Conservation (phyloP, 495 filamentous ascomycete species). For the Achaetomiella virescens region DNA sequence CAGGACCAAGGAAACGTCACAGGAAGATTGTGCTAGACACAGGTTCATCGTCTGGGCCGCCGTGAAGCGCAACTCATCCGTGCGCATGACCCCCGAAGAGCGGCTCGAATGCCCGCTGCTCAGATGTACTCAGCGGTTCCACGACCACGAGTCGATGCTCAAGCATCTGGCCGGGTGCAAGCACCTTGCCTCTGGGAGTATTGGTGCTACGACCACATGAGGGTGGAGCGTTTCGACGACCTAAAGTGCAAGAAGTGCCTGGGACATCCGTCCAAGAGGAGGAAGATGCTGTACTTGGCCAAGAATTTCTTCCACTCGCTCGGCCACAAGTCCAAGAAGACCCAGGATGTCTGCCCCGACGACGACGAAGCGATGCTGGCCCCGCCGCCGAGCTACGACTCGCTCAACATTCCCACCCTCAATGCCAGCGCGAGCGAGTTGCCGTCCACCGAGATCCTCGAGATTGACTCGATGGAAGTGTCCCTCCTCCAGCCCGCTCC, state of each 20-base stretch:
- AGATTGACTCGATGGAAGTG: conserved; percentile 41
- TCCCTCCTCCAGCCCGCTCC: conserved; percentile 1
- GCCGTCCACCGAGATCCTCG: conserved; percentile 37
- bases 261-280: conserved; percentile 42
- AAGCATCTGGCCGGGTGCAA: conserved; percentile 37
- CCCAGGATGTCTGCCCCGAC: conserved; percentile 6
- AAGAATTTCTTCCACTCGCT: conserved; percentile 44
- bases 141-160: conserved; percentile 42
- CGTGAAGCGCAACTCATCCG: conserved; percentile 42
- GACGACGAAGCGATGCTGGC: conserved; percentile 20
- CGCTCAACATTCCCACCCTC: conserved; percentile 19
- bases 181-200: conserved; percentile 40
- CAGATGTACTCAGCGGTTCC: conserved; percentile 35
- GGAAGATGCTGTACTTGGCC: conserved; percentile 41
- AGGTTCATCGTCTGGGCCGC: conserved; percentile 47
- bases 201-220: conserved; percentile 43
- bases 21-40: conserved; percentile 41
- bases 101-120: conserved; percentile 40
- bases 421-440: conserved; percentile 28
- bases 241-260: conserved; percentile 40
- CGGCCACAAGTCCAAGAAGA: conserved; percentile 38
- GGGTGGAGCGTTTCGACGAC: conserved; percentile 44
- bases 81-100: conserved; percentile 36
- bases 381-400: conserved; percentile 42
- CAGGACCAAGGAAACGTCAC: conserved; percentile 37